Base-by-base conservation (phyloP, 208 protist species). In the Strigomonas oncopelti region DNA sequence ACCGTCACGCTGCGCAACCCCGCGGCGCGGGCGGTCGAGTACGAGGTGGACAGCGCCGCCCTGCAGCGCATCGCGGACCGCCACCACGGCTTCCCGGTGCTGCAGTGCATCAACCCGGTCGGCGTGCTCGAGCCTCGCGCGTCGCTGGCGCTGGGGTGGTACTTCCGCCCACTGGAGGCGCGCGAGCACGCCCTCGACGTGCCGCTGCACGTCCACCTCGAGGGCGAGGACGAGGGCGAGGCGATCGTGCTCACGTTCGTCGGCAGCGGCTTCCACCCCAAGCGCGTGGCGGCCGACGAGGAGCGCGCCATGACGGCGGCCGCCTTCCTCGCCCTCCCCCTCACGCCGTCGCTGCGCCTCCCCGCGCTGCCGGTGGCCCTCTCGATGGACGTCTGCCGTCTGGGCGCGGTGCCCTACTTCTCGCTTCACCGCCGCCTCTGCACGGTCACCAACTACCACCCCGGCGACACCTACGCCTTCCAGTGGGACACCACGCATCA, bases 121-220 rank as follows among this genome's bases (percentile, higher is more conserved):
- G 94, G 94, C 42, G 48, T 67, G 25, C 77, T 97, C 52, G 54
- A 77, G 31, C 78, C 87, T n/a, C 77, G 69, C 60, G 67, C 60
- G 36, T 71, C 73, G 0, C 78, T 76, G 24, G 69, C 77, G 38
- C 70, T 97, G n/a, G 60, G 75, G 29, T 95, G 87, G 76, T 94
- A 90, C 78, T 97, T 97, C 69, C 76, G 90, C 22, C 93, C 93
- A 14, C 78, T 97, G 16, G 90, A 97, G 67, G 90, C 80, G 32
- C 77, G 75, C 55, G 69, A 69, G 61, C 95, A 97, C 81, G 60
- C 65, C 14, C 71, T 95, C 34, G 72, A 81, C 8, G 81, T 94
- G 18, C 64, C 81, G 22, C 69, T 97, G 42, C 72, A 82, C 54
- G 27, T 34, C 2, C 8, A 20, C n/a, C 45, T 24, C 5, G 61